Evolutionary conservation across 768 basidiomycete species (phyloP).

Genomic region (Candolleomyces efflorescens): DNA sequence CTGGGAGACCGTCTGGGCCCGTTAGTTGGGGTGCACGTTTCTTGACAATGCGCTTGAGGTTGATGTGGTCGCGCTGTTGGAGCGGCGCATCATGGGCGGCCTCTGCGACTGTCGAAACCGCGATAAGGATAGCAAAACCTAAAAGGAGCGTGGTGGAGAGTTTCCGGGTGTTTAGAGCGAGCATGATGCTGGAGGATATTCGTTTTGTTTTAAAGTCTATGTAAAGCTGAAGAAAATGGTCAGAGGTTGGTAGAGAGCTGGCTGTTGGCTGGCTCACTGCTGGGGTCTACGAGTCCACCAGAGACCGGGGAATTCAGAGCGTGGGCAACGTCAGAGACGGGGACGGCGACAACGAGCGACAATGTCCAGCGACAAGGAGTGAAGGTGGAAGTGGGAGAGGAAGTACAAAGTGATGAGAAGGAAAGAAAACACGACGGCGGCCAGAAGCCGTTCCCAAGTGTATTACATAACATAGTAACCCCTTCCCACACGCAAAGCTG

Average conservation of each 20-base stretch:
- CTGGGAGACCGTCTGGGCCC: constrained; percentile 11
- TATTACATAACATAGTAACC: neutral
- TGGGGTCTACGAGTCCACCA: neutral
- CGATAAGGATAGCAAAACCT: constrained; percentile 51
- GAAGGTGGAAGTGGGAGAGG: neutral
- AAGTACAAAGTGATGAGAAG: neutral
- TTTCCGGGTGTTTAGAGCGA: constrained; percentile 5
- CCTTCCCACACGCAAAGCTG: too few relatives aligned
- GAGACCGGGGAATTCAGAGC: neutral
- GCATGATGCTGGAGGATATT: neutral
- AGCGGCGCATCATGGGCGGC: constrained; percentile 36
- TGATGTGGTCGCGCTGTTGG: constrained; percentile 51
- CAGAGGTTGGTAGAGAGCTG: neutral
- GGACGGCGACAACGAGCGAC: neutral
- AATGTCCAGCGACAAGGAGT: too few relatives aligned
- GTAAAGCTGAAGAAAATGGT: neutral
- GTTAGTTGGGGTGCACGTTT: constrained; percentile 45
- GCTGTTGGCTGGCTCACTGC: too few relatives aligned
- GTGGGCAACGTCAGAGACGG: neutral
- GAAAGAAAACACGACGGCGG: neutral
- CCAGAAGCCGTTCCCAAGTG: neutral
- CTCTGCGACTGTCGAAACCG: constrained; percentile 40
- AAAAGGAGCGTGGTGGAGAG: constrained; percentile 51
- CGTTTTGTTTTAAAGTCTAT: neutral
- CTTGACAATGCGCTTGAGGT: constrained; percentile 63